Evolutionary conservation across 176 grass and related monocot species (phyloP).

Genomic region (Luzula sylvatica): DNA sequence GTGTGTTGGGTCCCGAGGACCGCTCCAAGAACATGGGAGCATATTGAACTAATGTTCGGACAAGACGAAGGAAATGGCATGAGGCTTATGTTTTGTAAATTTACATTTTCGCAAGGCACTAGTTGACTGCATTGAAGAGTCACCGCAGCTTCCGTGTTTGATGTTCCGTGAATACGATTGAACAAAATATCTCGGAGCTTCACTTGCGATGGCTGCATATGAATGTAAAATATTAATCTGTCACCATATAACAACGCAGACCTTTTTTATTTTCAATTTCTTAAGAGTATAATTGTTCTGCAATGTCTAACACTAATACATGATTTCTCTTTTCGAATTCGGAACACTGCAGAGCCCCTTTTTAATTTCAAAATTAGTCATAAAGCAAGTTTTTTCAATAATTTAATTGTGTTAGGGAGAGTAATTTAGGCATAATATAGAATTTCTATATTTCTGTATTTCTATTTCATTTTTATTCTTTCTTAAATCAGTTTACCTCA

Average conservation of each 20-base stretch:
- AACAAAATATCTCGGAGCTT: constrained; percentile 20
- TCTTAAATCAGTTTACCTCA: neutral
- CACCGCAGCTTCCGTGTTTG: constrained; percentile 14
- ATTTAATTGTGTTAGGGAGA: too few species aligned
- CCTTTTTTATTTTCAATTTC: too few species aligned
- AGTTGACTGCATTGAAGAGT: constrained; percentile 16
- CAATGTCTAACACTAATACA: too few species aligned
- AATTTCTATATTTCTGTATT: too few species aligned
- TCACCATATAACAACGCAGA: too few species aligned
- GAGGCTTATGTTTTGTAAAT: constrained; percentile 21
- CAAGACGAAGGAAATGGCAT: neutral
- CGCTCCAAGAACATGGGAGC: constrained; percentile 19
- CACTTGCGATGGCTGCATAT: constrained; percentile 29
- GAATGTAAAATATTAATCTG: too few species aligned
- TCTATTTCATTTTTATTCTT: neutral
- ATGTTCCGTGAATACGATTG: constrained; percentile 19
- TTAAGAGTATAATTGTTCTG: too few species aligned
- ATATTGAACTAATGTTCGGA: neutral
- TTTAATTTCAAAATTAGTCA: too few species aligned
- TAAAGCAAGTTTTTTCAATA: too few species aligned
- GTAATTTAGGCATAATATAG: too few species aligned
- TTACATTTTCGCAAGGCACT: constrained; percentile 19
- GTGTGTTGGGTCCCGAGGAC: constrained; percentile 18
- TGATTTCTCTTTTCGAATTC: too few species aligned
- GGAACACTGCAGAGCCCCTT: too few species aligned